Conservation (phyloP, 805 yeast species). For the Ogataea paraovalis region DNA sequence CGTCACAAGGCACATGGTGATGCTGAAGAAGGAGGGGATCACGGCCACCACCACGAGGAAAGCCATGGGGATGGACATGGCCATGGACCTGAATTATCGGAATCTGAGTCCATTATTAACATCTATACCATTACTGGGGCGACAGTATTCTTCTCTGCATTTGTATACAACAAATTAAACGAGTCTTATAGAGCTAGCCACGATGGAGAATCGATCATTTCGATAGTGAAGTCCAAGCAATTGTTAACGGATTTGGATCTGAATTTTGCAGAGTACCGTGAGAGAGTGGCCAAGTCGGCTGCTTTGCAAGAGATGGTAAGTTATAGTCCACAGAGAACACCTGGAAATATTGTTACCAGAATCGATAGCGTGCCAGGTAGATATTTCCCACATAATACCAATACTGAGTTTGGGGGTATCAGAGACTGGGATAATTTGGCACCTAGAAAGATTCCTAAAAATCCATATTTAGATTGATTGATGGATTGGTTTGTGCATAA, state of each 20-base stretch:
- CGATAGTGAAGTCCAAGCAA: constrained; percentile 15
- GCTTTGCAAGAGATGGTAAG: constrained; percentile 20
- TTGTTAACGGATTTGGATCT: constrained; percentile 18
- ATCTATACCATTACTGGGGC: constrained; percentile 20
- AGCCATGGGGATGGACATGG: constrained; percentile 13
- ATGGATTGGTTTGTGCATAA: not conserved
- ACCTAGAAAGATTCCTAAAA: constrained; percentile 29
- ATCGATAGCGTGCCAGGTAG: constrained; percentile 32
- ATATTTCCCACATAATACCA: constrained; percentile 24
- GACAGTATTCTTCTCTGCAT: constrained; percentile 25
- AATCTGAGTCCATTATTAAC: constrained; percentile 29
- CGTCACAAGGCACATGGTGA: not conserved
- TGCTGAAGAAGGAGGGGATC: not conserved
- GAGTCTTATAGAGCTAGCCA: constrained; percentile 47
- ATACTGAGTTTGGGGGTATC: constrained; percentile 25
- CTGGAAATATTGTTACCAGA: constrained; percentile 17
- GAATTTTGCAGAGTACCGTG: constrained; percentile 21
- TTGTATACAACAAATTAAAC: constrained; percentile 45
- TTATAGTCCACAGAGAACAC: constrained; percentile 10
- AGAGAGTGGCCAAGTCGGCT: constrained; percentile 19
- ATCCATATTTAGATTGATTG: constrained; percentile 16
- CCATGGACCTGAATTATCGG: constrained; percentile 20
- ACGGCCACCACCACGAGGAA: constrained; percentile 5
- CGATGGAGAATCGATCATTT: constrained; percentile 25
- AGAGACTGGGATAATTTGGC: constrained; percentile 26